Evolutionary conservation across 805 yeast species (phyloP), one percentile per base, ranked within the genome.

Genomic region (Myxozyma melibiosi): DNA sequence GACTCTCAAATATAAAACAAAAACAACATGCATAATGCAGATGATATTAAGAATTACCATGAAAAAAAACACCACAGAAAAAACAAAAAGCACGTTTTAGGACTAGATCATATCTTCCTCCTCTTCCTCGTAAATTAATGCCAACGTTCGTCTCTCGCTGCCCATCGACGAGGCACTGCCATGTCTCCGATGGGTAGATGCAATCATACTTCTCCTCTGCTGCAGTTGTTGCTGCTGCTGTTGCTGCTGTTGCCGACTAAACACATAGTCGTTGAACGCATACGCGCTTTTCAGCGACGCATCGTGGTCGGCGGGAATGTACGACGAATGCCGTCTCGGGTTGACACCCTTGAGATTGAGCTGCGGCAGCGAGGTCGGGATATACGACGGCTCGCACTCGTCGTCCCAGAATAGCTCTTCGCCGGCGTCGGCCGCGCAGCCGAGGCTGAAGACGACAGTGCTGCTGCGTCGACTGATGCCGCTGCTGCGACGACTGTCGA

Each of bases 91-190:
- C n/a, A n/a, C n/a, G n/a, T n/a, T n/a, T n/a, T n/a, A n/a, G n/a
- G n/a, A n/a, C 33, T 7, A 30, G 16, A 35, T 38, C 42, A 38
- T 38, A 33, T 45, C 50, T 13, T 45, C 50, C 49, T 56, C 55
- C 7, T 57, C 55, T 18, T 57, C 61, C 40, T 57, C 61, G 46
- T 48, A 37, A 28, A 57, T 57, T 11, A 30, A 35, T 14, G 51
- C 61, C 16, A 57, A 34, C 8, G 39, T 24, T 22, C 55, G 46
- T 6, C 48, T 45, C 25, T 52, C 54, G 30, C 30, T 45, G 7
- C 35, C 51, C 41, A 47, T 30, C 18, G 61, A 57, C 16, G 57
- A 35, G 28, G 49, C 28, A 11, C 54, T 47, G 3, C 53, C 45
- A 6, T 38, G 47, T 2, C 50, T 41, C n/a, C 61, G 47, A 48